Base-by-base conservation (phyloP, 169 alveolate genomes). In the Eimeria tenella region DNA sequence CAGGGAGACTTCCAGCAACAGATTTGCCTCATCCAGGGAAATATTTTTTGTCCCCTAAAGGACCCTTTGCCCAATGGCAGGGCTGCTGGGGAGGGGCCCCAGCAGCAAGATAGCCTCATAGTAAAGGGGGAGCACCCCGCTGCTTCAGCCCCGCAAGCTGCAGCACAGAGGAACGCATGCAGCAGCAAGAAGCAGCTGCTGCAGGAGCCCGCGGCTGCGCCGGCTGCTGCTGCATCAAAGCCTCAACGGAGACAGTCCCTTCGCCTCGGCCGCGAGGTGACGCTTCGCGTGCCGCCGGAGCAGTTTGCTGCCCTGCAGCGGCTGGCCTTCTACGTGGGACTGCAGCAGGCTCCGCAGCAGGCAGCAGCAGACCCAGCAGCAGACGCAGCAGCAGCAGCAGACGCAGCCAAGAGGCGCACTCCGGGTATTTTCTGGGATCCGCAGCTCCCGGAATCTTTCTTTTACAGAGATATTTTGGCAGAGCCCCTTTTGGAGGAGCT, bases 301-400 rank as follows among this genome's bases (percentile, higher is more conserved):
- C 82, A 71, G 82, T 71, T 71, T 23, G 82, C 82, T 71, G 82
- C 82, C 11, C 82, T 71, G 82, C 82, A 71, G 82, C 50, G 55
- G 3, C 53, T 71, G 5, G 55, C 82, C 19, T 71, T 71, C 55
- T 71, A 71, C 10, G 23, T 6, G 55, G 82, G 0, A 9, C 23
- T 71, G 55, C 10, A 58, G 68, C 17, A 11, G 68, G 11, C 2
- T 0, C 68, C 17, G 68, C 11, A 58, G 68, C 68, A 8, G 15
- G 82, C 55, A 21, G 82, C 56, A 31, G 82, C 82, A 4, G 56
- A 17, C 4, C 55, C 50, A 71, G 55, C 17, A 11, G 19, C 82
- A 71, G 53, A 13, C n/a, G 79, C 11, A 21, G 79, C 50, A 68
- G n/a, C 42, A 2, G 13, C 79, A 21, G n/a, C 17, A 9, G 50